A percentile compares a stretch with the other conserved stretches of the same genome.
Conservation (phyloP, 176 grass and related monocot species). For the Elymus sibiricus region DNA sequence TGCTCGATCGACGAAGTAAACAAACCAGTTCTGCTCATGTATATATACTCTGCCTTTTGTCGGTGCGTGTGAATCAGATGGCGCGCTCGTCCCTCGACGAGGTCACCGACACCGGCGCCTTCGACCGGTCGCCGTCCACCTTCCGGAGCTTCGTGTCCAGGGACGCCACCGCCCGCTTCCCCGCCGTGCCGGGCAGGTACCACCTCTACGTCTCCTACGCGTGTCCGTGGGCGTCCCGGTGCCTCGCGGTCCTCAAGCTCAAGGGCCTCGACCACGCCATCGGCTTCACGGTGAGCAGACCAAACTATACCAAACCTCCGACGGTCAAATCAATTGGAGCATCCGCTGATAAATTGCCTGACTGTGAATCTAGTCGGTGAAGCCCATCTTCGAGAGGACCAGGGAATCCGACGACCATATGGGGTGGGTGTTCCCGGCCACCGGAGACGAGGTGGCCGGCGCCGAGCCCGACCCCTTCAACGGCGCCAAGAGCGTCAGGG, state of each 20-base stretch:
- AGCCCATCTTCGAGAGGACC: slow-evolving; percentile 87
- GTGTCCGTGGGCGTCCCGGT: slow-evolving; percentile 92
- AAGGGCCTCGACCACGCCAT: slow-evolving; percentile 83
- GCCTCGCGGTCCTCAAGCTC: slow-evolving; percentile 84
- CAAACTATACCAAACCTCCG: no score
- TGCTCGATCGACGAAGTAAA: no score
- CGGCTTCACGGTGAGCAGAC: slow-evolving; percentile 59
- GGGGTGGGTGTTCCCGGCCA: slow-evolving; percentile 79
- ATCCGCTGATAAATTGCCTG: neutral
- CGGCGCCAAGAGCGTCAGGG: slow-evolving; percentile 62
- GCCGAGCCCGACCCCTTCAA: slow-evolving; percentile 69
- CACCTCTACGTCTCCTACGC: slow-evolving; percentile 96
- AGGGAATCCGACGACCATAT: slow-evolving; percentile 73
- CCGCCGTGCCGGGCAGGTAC: slow-evolving; percentile 70
- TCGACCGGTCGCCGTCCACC: slow-evolving; percentile 69
- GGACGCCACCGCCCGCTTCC: slow-evolving; percentile 61
- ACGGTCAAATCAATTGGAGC: no score
- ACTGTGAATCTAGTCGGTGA: slow-evolving; percentile 27
- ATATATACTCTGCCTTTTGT: neutral
- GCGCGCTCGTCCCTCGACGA: slow-evolving; percentile 73
- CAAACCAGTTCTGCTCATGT: no score
- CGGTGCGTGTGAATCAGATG: no score
- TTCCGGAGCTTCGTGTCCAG: slow-evolving; percentile 79
- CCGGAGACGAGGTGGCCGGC: slow-evolving; percentile 60
- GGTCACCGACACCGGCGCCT: slow-evolving; percentile 68